These are phyloP conservation scores for Yamadazyma spencermartinsiae DNA, from an alignment of 1,139 yeast species.

Conservation along the genomic window DNA sequence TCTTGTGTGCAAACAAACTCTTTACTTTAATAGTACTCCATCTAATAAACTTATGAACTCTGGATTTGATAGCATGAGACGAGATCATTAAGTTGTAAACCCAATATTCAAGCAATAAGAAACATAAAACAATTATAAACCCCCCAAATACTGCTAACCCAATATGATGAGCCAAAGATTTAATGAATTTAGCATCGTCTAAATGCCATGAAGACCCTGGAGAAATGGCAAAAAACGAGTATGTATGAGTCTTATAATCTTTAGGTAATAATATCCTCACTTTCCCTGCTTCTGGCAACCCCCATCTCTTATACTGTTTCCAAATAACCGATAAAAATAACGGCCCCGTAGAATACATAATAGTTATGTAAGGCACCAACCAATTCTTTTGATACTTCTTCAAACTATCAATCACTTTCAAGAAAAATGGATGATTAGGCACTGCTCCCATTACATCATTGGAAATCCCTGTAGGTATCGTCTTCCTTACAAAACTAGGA, in stretches of 20 bases:
- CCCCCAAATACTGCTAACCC: slow-evolving; percentile 70
- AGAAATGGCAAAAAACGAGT: slow-evolving; percentile 69
- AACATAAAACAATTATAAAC: slow-evolving; percentile 53
- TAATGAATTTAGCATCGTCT: slow-evolving; percentile 78
- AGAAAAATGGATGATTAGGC: slow-evolving; percentile 84
- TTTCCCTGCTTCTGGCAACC: slow-evolving; percentile 59
- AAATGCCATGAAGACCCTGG: slow-evolving; percentile 89
- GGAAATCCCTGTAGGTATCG: slow-evolving; percentile 88
- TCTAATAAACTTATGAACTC: slow-evolving; percentile 5
- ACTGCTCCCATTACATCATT: slow-evolving; percentile 92
- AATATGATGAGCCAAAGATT: slow-evolving; percentile 69
- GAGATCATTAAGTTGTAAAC: slow-evolving; percentile 50
- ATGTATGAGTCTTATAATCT: slow-evolving; percentile 59
- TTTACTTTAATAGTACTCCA: slow-evolving; percentile 5
- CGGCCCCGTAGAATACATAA: slow-evolving; percentile 95
- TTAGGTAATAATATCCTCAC: slow-evolving; percentile 71
- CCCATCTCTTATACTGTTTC: slow-evolving; percentile 85
- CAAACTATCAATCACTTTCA: slow-evolving; percentile 65
- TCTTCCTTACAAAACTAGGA: slow-evolving; percentile 85
- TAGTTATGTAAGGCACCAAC: slow-evolving; percentile 84
- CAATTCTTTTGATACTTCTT: slow-evolving; percentile 67
- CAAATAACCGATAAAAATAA: slow-evolving; percentile 80
- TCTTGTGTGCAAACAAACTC: slow-evolving; percentile 16
- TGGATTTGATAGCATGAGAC: slow-evolving; percentile 15
- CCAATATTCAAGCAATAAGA: slow-evolving; percentile 64